Evolutionary conservation across 352 stramenopile genomes (phyloP).

Genomic region (Thraustochytrium sp.): DNA sequence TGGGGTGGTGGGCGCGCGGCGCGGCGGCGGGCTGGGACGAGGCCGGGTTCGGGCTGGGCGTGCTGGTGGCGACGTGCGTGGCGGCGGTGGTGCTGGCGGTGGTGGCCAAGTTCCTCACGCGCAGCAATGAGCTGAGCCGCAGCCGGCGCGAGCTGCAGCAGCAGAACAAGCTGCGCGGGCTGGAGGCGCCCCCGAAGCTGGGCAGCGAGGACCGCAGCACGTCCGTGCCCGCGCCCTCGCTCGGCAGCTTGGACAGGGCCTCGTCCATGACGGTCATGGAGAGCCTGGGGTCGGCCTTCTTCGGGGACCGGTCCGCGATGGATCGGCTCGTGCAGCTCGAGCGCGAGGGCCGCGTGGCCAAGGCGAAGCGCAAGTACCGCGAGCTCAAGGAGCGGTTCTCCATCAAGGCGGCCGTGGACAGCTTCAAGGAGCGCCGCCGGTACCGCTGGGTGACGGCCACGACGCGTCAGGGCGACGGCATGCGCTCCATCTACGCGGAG

Average conservation of each 20-base stretch:
- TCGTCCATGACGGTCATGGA: background rate
- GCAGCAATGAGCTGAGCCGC: background rate
- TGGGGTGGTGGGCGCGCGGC: background rate
- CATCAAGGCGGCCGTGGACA: constrained; percentile 31
- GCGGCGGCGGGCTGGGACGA: background rate
- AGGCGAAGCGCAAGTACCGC: background rate
- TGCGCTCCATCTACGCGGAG: constrained; percentile 24
- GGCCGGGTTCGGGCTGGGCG: background rate
- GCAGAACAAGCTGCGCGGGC: background rate
- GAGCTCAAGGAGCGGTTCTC: background rate
- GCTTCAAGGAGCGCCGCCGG: background rate
- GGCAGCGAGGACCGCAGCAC: background rate
- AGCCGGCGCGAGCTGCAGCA: background rate
- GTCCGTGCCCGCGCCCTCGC: background rate
- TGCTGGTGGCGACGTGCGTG: background rate
- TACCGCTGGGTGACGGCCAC: constrained; percentile 14
- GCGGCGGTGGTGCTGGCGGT: background rate
- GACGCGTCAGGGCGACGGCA: background rate
- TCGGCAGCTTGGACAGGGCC: background rate
- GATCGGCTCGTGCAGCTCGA: background rate
- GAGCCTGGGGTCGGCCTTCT: background rate
- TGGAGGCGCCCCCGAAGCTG: background rate
- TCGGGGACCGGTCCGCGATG: background rate
- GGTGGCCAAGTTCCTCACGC: constrained; percentile 6
- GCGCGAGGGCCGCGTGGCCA: background rate